Evolutionary conservation across 495 filamentous ascomycete genomes (phyloP), one percentile per base, ranked within the genome.

Genomic region (Xylaria intraflava): DNA sequence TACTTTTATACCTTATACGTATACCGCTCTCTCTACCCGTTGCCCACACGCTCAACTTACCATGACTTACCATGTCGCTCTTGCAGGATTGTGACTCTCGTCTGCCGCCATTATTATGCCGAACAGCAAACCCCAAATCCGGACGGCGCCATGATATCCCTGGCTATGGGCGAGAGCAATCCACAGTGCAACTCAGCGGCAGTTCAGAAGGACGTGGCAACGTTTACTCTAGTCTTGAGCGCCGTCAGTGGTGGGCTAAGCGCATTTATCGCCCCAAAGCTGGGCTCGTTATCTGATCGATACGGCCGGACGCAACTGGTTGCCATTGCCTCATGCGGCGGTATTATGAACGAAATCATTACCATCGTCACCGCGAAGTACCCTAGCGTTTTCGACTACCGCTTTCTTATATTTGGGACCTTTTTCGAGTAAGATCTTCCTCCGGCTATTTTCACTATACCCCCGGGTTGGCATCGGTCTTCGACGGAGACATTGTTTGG

Each of bases 201-300:
- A 42, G 82, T 97, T 6, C 87, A 90, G 62, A 74, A 83, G 7
- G 72, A 78, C n/a, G 85, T 88, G 1, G 79, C 93, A 6, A 80
- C 79, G 27, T 95, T 96, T 62, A 82, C 78, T 26, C 78, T 96
- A 1, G 83, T 85, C 57, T 71, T 87, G 50, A 85, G 76, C 51
- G 76, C 95, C 31, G 75, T 86, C 16, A 75, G 79, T 3, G 92
- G 91, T 2, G 70, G 85, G 3, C 66, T 95, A 2, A 77, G 78
- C 48, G 89, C 90, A 6, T 62, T 96, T 57, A 83, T 83, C 20
- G 85, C 85, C 41, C 93, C 93, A 2, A 88, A 86, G 51, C 66
- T 98, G 4, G 93, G 93, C 2, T 78, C 84, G 0, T 69, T 96
- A 19, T 96, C 92, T 1, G 93, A 98, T 72, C 83, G 88, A 6